These are phyloP conservation scores for Daldinia vernicosa DNA, from an alignment of 495 filamentous ascomycete species.

Conservation along the genomic window DNA sequence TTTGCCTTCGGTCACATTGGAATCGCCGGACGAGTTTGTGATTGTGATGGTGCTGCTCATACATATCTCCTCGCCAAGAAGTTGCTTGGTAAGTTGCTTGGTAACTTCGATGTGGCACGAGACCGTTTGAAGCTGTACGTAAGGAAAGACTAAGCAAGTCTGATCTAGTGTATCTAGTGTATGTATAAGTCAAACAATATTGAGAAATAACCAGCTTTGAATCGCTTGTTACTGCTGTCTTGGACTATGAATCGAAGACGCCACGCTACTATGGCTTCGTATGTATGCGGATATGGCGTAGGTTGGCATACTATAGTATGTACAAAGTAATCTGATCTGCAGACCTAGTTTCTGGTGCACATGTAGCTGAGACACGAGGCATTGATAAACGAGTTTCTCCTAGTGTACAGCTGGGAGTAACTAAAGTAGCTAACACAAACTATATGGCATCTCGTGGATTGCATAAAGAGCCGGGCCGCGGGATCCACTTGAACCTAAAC, in stretches of 20 bases:
- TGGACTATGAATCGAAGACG: slow-evolving; percentile 19
- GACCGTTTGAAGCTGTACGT: slow-evolving; percentile 26
- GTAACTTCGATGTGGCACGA: slow-evolving; percentile 19
- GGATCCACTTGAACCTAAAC: slow-evolving; percentile 23
- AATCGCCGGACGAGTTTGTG: slow-evolving; percentile 14
- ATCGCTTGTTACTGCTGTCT: slow-evolving; percentile 33
- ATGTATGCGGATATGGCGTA: slow-evolving; percentile 24
- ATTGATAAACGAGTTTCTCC: slow-evolving; percentile 18
- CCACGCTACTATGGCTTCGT: slow-evolving; percentile 10
- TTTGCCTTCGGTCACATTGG: slow-evolving; percentile 11
- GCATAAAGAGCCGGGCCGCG: slow-evolving; percentile 20
- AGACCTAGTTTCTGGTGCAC: background rate
- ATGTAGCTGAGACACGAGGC: slow-evolving; percentile 25
- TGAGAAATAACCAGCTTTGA: slow-evolving; percentile 10
- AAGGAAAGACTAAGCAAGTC: slow-evolving; percentile 16
- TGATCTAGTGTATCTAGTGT: slow-evolving; percentile 17
- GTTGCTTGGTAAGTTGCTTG: slow-evolving; percentile 9
- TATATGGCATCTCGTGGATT: slow-evolving; percentile 23
- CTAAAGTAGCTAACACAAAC: background rate
- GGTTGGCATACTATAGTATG: background rate
- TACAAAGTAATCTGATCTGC: background rate
- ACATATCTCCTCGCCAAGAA: slow-evolving; percentile 6
- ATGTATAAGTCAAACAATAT: slow-evolving; percentile 26
- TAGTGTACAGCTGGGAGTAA: slow-evolving; percentile 18
- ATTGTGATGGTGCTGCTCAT: slow-evolving; percentile 8